A percentile compares a stretch with the other conserved stretches of the same genome.
These are phyloP conservation scores for Aspergillus sojae DNA, from an alignment of 2,329 filamentous ascomycete species.

Conservation along the genomic window DNA sequence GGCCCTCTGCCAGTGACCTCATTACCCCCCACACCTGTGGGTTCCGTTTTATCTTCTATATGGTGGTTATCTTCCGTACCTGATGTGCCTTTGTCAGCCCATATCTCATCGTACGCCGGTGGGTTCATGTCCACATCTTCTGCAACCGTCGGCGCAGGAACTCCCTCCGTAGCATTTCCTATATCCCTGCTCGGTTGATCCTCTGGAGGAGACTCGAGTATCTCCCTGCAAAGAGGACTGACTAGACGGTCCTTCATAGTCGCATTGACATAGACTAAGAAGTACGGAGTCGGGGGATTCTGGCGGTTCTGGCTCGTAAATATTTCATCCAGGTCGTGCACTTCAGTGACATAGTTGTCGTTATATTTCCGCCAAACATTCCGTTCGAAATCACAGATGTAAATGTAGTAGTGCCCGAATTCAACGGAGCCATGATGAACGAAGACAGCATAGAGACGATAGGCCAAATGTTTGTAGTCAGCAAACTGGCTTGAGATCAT, in stretches of 20 bases:
- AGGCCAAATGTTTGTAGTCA: slow-evolving; percentile 67
- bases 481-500: slow-evolving; percentile 63
- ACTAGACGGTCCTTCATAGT: slow-evolving; percentile 62
- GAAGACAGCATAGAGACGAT: slow-evolving; percentile 87
- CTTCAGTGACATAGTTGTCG: slow-evolving; percentile 76
- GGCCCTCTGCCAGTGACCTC: slow-evolving; percentile 15
- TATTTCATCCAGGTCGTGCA: slow-evolving; percentile 66
- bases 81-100: slow-evolving; percentile 24
- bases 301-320: slow-evolving; percentile 65
- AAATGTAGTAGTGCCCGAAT: slow-evolving; percentile 94
- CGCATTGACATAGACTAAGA: slow-evolving; percentile 79
- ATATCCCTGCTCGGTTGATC: slow-evolving; percentile 5
- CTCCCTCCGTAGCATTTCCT: slow-evolving; percentile 17
- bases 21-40: slow-evolving; percentile 10
- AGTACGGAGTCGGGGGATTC: slow-evolving; percentile 75
- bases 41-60: slow-evolving; percentile 6
- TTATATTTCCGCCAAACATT: slow-evolving; percentile 92
- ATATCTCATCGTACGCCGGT: slow-evolving; percentile 33
- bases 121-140: slow-evolving; percentile 33
- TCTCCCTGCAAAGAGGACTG: slow-evolving; percentile 58
- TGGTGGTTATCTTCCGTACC: slow-evolving; percentile 30
- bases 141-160: slow-evolving; percentile 11
- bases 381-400: slow-evolving; percentile 85
- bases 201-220: slow-evolving; percentile 25
- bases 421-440: slow-evolving; percentile 73